Conservation (phyloP, 768 basidiomycete species). For the Pholiota conissans region DNA sequence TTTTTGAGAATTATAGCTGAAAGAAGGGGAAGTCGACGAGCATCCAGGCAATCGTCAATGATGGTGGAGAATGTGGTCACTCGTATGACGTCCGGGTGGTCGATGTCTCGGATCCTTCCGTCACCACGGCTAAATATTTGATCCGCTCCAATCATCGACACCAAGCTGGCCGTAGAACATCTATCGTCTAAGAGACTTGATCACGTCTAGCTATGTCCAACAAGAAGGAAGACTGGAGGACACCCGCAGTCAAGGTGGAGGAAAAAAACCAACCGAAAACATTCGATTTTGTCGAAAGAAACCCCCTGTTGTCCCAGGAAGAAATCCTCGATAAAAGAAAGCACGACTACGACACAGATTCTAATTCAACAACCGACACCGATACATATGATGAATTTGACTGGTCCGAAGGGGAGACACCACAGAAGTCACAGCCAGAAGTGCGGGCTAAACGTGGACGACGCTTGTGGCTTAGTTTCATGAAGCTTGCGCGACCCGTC, state of each 20-base stretch:
- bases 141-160: too few relatives aligned
- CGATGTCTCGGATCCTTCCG: too few relatives aligned
- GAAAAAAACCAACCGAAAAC: not conserved
- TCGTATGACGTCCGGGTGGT: too few relatives aligned
- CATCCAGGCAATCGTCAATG: too few relatives aligned
- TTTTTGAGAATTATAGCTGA: too few relatives aligned
- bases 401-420: conserved; percentile 67
- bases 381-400: conserved; percentile 71
- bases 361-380: conserved; percentile 48
- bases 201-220: too few relatives aligned
- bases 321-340: conserved; percentile 8
- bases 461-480: conserved; percentile 61
- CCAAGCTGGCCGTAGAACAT: too few relatives aligned
- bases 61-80: too few relatives aligned
- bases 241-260: not conserved
- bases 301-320: conserved; percentile 3
- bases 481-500: conserved; percentile 62
- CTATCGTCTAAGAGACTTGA: too few relatives aligned
- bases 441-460: conserved; percentile 62
- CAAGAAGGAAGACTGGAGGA: not conserved
- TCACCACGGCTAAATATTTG: too few relatives aligned
- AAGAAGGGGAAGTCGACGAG: too few relatives aligned
- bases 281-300: not conserved
- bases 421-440: conserved; percentile 23
- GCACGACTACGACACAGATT: conserved; percentile 27